Evolutionary conservation across 2,329 filamentous ascomycete species (phyloP).

Genomic region (Coniochaeta pulveracea): DNA sequence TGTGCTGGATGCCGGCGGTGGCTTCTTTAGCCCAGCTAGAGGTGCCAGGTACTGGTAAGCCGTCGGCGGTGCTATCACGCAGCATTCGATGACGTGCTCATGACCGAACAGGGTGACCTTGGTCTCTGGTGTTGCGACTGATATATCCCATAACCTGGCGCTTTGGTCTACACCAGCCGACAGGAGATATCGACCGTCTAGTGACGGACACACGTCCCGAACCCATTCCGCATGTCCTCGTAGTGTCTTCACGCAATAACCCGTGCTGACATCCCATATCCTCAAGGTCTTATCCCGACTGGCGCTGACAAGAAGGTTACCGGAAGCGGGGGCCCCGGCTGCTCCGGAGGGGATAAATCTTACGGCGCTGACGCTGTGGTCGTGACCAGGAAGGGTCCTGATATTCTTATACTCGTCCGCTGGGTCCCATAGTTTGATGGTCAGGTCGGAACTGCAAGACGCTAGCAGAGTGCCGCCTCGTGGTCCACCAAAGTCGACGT

Average conservation of each 20-base stretch:
- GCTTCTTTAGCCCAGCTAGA: slow-evolving; percentile 73
- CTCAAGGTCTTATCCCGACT: slow-evolving; percentile 75
- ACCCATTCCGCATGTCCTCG: slow-evolving; percentile 83
- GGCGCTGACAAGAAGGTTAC: slow-evolving; percentile 77
- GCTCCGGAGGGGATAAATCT: slow-evolving; percentile 80
- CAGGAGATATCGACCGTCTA: slow-evolving; percentile 72
- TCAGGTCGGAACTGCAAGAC: slow-evolving; percentile 79
- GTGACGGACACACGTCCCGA: slow-evolving; percentile 72
- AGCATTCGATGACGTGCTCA: slow-evolving; percentile 79
- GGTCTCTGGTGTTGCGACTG: slow-evolving; percentile 53
- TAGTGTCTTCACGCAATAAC: slow-evolving; percentile 86
- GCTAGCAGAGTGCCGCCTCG: slow-evolving; percentile 66
- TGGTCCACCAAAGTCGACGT: slow-evolving; percentile 84
- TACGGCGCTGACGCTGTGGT: slow-evolving; percentile 82
- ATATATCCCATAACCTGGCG: slow-evolving; percentile 75
- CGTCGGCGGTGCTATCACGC: slow-evolving; percentile 70
- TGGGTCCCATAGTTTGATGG: slow-evolving; percentile 92
- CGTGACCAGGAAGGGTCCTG: slow-evolving; percentile 78
- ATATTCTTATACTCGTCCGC: slow-evolving; percentile 93
- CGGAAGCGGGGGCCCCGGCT: slow-evolving; percentile 59
- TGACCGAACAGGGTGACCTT: slow-evolving; percentile 77
- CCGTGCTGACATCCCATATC: slow-evolving; percentile 89
- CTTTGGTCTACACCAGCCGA: slow-evolving; percentile 78
- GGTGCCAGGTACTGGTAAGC: slow-evolving; percentile 67
- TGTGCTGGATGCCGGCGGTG: slow-evolving; percentile 59